Percentiles rank a stretch among this genome's conserved stretches.
These are phyloP conservation scores for Smallanthus sonchifolius DNA, from an alignment of 129 eudicot genomes.

Conservation along the genomic window DNA sequence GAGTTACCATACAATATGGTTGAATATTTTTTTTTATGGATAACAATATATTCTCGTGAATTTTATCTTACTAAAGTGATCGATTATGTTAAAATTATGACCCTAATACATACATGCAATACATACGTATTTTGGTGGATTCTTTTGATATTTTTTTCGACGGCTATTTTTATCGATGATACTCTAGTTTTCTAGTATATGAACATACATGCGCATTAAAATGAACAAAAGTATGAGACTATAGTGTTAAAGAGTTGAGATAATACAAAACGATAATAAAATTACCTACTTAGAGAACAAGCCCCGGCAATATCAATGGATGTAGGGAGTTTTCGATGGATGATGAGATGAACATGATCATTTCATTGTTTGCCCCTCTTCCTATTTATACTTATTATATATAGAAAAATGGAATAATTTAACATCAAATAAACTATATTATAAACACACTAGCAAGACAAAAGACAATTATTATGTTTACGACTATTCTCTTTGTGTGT, in stretches of 20 bases:
- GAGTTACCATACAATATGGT: no score
- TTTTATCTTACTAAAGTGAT: no score
- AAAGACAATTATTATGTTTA: not conserved
- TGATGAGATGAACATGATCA: not conserved
- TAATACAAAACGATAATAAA: not conserved
- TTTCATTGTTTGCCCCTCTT: not conserved
- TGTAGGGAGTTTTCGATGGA: not conserved
- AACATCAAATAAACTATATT: not conserved
- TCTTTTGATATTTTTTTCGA: no score
- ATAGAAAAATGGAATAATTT: not conserved
- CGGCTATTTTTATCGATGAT: no score
- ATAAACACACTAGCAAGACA: not conserved
- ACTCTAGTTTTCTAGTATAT: no score
- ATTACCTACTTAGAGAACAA: not conserved
- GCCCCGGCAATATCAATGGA: not conserved
- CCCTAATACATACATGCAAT: no score
- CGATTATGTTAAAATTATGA: no score
- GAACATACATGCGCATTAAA: no score
- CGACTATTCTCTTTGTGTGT: not conserved
- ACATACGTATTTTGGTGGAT: no score
- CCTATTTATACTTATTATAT: not conserved
- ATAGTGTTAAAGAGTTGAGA: not conserved
- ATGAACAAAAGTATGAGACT: no score
- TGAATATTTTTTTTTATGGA: no score
- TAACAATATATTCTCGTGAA: no score